Percentiles rank a stretch among this genome's conserved stretches.
These are phyloP conservation scores for Boechera retrofracta DNA, from an alignment of 345 rosid genomes.

Conservation along the genomic window DNA sequence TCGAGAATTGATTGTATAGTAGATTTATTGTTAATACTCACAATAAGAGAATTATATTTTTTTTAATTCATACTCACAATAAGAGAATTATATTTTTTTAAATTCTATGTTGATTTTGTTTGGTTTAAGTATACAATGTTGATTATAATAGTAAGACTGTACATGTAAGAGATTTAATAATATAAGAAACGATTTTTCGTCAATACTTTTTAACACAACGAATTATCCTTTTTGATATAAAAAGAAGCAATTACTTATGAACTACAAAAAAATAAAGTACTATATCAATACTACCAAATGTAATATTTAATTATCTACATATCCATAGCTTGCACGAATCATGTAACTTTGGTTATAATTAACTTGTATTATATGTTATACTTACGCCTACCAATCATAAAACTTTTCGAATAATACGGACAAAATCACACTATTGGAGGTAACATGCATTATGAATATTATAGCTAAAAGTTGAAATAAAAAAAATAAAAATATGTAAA, in stretches of 20 bases:
- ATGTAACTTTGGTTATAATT: conserved; percentile 14
- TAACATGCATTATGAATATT: conserved; percentile 36
- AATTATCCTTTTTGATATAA: not conserved
- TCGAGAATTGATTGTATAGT: not conserved
- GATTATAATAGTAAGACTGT: not conserved
- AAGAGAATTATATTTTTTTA: not conserved
- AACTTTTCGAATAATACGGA: conserved; percentile 12
- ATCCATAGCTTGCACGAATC: conserved; percentile 20
- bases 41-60: not conserved
- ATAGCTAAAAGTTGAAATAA: not conserved
- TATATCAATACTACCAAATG: not conserved
- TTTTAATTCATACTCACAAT: not conserved
- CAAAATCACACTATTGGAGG: conserved; percentile 31
- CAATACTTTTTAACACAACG: not conserved
- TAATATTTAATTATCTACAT: not conserved
- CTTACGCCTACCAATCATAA: conserved; percentile 11
- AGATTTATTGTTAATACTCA: conserved; percentile 2
- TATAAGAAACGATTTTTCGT: not conserved
- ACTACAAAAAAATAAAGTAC: not conserved
- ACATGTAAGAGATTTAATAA: not conserved
- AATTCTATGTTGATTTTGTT: not conserved
- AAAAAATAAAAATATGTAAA: not conserved
- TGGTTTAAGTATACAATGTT: not conserved
- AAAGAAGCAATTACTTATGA: not conserved
- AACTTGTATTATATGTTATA: not conserved